These are phyloP conservation scores for Kalanchoe fedtschenkoi DNA, from an alignment of 164 flowering plant species.

Conservation along the genomic window DNA sequence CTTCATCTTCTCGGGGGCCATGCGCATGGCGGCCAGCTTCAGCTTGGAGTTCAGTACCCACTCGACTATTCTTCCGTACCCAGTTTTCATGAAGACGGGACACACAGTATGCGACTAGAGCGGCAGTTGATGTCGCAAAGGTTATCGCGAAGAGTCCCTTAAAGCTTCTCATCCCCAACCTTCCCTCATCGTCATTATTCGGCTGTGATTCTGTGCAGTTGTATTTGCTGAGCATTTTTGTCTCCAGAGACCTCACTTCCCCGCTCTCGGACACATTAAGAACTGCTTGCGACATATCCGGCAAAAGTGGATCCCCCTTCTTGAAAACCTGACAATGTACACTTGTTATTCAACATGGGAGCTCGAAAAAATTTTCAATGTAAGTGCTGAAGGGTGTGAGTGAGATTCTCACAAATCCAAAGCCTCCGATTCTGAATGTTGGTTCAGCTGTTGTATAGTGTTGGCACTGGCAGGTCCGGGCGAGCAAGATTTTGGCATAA, in stretches of 20 bases:
- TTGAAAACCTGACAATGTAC: neutral
- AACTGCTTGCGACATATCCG: neutral
- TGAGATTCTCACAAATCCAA: slow-evolving; percentile 24
- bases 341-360: too few species aligned
- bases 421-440: slow-evolving; percentile 29
- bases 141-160: neutral
- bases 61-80: too few species aligned
- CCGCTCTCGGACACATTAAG: neutral
- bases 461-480: slow-evolving; percentile 22
- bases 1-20: neutral
- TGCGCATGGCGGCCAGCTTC: neutral
- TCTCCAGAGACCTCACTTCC: neutral
- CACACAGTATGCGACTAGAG: neutral
- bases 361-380: too few species aligned
- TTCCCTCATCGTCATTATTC: neutral
- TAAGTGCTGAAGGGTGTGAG: neutral
- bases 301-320: neutral
- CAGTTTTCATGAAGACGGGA: neutral
- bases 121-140: neutral
- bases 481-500: slow-evolving; percentile 12
- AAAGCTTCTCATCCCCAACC: neutral
- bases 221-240: neutral
- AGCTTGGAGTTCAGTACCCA: neutral
- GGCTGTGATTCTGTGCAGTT: neutral
- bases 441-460: slow-evolving; percentile 15